Conservation (phyloP, 108 stramenopile species). For the Cyclotella baltica region DNA sequence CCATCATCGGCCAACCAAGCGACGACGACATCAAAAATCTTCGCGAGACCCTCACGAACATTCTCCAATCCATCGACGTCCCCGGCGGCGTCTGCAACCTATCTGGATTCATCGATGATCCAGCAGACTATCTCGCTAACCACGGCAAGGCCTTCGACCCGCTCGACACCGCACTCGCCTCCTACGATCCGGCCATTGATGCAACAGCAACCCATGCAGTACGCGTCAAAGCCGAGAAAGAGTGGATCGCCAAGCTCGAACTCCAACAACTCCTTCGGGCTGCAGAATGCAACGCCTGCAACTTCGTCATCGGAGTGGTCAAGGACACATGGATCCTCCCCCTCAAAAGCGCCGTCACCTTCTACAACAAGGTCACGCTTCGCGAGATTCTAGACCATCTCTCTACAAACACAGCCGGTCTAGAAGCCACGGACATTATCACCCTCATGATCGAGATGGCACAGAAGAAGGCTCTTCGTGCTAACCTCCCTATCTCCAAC, state of each 20-base stretch:
- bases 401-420: background rate
- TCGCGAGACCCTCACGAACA: slow-evolving; percentile 1
- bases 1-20: background rate
- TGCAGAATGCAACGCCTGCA: background rate
- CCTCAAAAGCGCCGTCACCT: background rate
- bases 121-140: background rate
- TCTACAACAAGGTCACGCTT: slow-evolving; percentile 4
- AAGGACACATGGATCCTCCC: slow-evolving; percentile 5
- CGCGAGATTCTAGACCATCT: background rate
- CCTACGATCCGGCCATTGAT: background rate
- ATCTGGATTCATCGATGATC: background rate
- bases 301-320: background rate
- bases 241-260: background rate
- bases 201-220: background rate
- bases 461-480: background rate
- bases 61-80: slow-evolving; percentile 3
- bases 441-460: background rate
- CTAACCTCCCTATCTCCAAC: slow-evolving; percentile 13
- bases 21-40: background rate
- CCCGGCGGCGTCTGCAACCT: background rate
- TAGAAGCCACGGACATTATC: background rate
- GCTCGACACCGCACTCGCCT: background rate
- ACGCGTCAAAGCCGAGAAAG: background rate
- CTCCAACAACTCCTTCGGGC: background rate
- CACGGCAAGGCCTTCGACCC: slow-evolving; percentile 1